phyloP scores from a whole-genome alignment of 2,329 filamentous ascomycete species.

The Ceratocystis harringtonii region DNA sequence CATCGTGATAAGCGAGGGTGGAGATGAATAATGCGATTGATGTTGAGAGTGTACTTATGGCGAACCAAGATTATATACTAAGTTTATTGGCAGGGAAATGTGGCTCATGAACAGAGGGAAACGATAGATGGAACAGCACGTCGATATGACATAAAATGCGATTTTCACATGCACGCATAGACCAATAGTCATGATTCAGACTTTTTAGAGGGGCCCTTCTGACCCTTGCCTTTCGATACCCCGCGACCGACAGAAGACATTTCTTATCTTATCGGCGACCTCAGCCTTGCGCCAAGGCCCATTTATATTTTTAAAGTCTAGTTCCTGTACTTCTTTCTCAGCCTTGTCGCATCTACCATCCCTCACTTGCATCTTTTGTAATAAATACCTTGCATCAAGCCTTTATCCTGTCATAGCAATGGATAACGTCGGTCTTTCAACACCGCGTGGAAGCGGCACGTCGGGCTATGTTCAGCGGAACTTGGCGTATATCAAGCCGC shows the following conservation, averaged over 20 bases:
- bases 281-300: constrained; percentile 10
- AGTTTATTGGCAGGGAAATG: too few species aligned
- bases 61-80: too few species aligned
- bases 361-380: neutral
- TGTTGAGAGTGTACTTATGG: neutral
- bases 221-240: neutral
- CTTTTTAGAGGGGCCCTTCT: neutral
- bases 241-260: constrained; percentile 5
- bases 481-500: constrained; percentile 70
- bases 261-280: constrained; percentile 13
- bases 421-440: constrained; percentile 85
- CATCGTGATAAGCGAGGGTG: constrained; percentile 1
- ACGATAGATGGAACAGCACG: too few species aligned
- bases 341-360: constrained; percentile 9
- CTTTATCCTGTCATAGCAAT: neutral
- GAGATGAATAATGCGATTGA: neutral
- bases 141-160: too few species aligned
- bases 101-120: too few species aligned
- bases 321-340: neutral
- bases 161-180: neutral
- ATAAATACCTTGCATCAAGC: neutral
- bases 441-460: constrained; percentile 85
- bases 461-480: constrained; percentile 97
- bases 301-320: neutral
- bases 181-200: neutral